Evolutionary conservation across 176 grass and related monocot species (phyloP).

Genomic region (Cocos nucifera): DNA sequence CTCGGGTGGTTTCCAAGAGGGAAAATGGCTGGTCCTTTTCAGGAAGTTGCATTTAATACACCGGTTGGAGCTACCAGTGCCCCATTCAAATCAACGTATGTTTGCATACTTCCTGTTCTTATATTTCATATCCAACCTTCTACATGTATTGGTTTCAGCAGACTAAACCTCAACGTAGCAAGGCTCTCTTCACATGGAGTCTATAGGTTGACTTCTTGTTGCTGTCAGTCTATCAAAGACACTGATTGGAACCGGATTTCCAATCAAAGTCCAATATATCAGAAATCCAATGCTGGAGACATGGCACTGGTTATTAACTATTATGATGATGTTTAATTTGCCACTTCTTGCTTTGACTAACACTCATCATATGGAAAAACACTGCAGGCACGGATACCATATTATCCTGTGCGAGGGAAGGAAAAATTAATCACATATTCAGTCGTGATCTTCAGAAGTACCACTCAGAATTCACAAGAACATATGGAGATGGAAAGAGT

Average conservation of each 20-base stretch:
- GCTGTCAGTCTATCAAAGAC: no score
- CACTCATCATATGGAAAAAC: not conserved
- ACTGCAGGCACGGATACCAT: conserved; percentile 76
- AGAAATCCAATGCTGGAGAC: no score
- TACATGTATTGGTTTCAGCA: no score
- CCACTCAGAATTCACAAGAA: no score
- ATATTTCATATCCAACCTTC: not conserved
- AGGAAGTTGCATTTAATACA: conserved; percentile 89
- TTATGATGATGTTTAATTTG: not conserved
- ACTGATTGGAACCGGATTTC: no score
- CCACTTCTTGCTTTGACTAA: not conserved
- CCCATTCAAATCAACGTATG: conserved; percentile 78
- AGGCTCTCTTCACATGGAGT: no score
- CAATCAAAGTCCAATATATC: no score
- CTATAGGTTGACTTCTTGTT: not conserved
- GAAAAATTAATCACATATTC: conserved; percentile 45
- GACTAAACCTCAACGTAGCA: no score
- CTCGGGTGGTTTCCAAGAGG: conserved; percentile 95
- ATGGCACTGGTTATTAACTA: not conserved
- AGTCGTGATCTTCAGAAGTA: not conserved
- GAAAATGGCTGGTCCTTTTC: conserved; percentile 97
- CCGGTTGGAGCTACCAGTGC: conserved; percentile 59
- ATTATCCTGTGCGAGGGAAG: conserved; percentile 73
- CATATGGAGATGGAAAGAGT: no score
- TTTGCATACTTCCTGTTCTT: not conserved